phyloP scores from a whole-genome alignment of 148 eudicot genomes.

The Dysphania ambrosioides region DNA sequence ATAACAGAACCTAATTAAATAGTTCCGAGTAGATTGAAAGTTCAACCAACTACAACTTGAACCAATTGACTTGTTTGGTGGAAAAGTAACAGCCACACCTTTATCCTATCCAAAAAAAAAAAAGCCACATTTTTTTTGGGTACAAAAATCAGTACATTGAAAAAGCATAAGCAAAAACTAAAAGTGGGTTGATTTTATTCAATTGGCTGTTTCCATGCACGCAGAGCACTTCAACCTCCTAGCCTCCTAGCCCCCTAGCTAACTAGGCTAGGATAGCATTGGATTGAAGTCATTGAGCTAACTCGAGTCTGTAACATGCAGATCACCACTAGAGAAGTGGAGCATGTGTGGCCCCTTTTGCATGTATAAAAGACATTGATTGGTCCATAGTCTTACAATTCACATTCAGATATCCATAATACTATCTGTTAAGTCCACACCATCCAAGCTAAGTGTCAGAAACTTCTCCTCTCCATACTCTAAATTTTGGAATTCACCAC shows the following conservation, averaged over 20 bases:
- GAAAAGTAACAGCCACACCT: neutral
- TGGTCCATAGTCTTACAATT: constrained; percentile 17
- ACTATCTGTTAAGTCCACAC: constrained; percentile 12
- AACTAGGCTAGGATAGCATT: neutral
- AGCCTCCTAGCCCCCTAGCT: neutral
- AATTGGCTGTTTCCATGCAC: neutral
- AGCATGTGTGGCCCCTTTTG: neutral
- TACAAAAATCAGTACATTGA: neutral
- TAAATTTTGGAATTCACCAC: too few species aligned
- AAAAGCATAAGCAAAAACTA: neutral
- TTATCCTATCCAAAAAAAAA: neutral
- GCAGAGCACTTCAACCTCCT: neutral
- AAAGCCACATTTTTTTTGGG: neutral
- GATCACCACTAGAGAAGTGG: neutral
- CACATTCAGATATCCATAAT: neutral
- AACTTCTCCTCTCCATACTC: too few species aligned
- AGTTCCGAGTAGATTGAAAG: too few species aligned
- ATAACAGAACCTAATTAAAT: too few species aligned
- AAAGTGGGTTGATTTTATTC: neutral
- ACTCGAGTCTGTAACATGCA: neutral
- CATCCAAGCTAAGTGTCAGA: neutral
- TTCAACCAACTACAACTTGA: too few species aligned
- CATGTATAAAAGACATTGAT: neutral
- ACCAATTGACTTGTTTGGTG: too few species aligned
- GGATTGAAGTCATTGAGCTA: neutral